Evolutionary conservation across 768 basidiomycete species (phyloP).

Genomic region (Asterophora parasitica): DNA sequence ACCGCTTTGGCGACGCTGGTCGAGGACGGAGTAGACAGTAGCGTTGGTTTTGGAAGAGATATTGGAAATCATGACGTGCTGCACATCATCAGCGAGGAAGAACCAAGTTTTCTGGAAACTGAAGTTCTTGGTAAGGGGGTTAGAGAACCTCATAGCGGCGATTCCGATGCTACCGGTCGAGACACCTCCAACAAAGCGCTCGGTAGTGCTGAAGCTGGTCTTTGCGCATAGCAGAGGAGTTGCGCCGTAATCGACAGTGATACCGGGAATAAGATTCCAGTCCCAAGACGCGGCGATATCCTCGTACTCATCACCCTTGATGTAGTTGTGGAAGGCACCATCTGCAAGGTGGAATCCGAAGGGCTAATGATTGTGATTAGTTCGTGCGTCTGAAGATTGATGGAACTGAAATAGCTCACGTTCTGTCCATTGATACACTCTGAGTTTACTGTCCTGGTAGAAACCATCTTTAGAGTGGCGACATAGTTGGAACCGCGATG

Average conservation of each 20-base stretch:
- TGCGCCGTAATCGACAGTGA: slow-evolving; percentile 57
- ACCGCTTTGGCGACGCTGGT: slow-evolving; percentile 51
- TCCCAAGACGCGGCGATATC: slow-evolving; percentile 73
- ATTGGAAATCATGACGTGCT: slow-evolving; percentile 56
- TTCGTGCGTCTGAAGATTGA: not conserved
- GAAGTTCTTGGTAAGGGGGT: slow-evolving; percentile 51
- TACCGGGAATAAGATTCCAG: slow-evolving; percentile 75
- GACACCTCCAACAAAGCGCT: slow-evolving; percentile 63
- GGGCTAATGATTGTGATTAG: slow-evolving; percentile 31
- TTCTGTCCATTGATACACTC: slow-evolving; percentile 66
- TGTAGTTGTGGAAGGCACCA: slow-evolving; percentile 58
- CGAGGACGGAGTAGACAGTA: slow-evolving; percentile 59
- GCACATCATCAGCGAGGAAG: slow-evolving; percentile 60
- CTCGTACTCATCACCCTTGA: slow-evolving; percentile 65
- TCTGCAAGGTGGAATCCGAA: slow-evolving; percentile 71
- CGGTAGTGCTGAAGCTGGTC: slow-evolving; percentile 39
- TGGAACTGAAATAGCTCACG: slow-evolving; percentile 25
- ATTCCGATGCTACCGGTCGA: slow-evolving; percentile 54
- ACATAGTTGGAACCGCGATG: slow-evolving; percentile 58
- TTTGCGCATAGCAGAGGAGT: slow-evolving; percentile 49
- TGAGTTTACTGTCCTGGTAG: slow-evolving; percentile 50
- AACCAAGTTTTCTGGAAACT: slow-evolving; percentile 73
- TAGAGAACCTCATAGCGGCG: slow-evolving; percentile 65
- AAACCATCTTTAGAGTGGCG: slow-evolving; percentile 60
- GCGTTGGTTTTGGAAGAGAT: slow-evolving; percentile 35